Evolutionary conservation across 257 asterid genomes (phyloP).

Genomic region (Jacaranda mimosifolia): DNA sequence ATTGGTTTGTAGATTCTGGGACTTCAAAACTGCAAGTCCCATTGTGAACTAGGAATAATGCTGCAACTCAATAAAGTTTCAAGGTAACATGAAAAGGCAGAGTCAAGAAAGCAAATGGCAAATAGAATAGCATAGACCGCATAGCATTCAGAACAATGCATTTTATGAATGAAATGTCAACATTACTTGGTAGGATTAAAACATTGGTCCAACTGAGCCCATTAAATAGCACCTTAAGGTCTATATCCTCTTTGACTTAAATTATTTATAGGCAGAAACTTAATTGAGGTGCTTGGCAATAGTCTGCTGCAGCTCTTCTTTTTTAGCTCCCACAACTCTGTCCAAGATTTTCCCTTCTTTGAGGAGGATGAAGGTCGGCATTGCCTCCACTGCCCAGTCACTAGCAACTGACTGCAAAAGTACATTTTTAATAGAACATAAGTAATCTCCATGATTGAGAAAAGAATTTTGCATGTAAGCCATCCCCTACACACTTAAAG

Average conservation of each 20-base stretch:
- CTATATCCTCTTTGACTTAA: background rate
- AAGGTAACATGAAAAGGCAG: background rate
- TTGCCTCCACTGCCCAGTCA: conserved; percentile 92
- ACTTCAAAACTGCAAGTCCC: no score
- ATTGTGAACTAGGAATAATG: no score
- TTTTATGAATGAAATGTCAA: conserved; percentile 23
- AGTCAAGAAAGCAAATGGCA: background rate
- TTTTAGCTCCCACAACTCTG: conserved; percentile 80
- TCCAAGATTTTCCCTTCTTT: conserved; percentile 79
- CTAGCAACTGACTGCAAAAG: conserved; percentile 69
- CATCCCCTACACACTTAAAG: background rate
- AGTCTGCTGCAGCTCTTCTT: conserved; percentile 83
- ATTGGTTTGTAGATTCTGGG: no score
- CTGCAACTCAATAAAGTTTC: no score
- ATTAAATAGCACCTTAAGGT: background rate
- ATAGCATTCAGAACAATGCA: conserved; percentile 18
- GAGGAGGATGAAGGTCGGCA: conserved; percentile 90
- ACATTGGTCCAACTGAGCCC: conserved; percentile 22
- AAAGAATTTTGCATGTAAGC: background rate
- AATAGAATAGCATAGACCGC: conserved; percentile 1
- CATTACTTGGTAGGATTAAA: conserved; percentile 21
- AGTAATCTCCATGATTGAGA: background rate
- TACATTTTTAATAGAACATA: background rate
- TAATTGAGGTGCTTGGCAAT: conserved; percentile 61
- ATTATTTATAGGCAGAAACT: conserved; percentile 40